phyloP scores from a whole-genome alignment of 495 filamentous ascomycete genomes.

The Hypoxylon subgilvum region DNA sequence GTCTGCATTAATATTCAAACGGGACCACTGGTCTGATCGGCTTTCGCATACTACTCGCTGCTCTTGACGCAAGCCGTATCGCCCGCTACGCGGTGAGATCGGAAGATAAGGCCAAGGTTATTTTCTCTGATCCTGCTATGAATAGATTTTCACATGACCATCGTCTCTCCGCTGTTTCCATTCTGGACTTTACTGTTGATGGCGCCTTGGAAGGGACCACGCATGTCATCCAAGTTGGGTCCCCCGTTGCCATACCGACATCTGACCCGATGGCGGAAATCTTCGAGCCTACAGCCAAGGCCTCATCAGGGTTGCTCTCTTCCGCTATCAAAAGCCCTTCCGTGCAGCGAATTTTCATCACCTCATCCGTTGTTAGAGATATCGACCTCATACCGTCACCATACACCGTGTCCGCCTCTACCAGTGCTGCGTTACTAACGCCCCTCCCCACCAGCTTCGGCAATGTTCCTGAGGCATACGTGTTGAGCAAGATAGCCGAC shows the following conservation, averaged over 20 bases:
- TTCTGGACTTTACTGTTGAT: conserved; percentile 52
- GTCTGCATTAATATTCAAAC: conserved; percentile 42
- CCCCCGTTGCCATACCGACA: conserved; percentile 41
- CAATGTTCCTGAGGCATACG: conserved; percentile 43
- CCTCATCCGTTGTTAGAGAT: conserved; percentile 38
- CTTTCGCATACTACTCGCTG: conserved; percentile 36
- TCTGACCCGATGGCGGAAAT: conserved; percentile 29
- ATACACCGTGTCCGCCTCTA: conserved; percentile 15
- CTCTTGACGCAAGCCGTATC: conserved; percentile 43
- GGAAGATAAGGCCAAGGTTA: conserved; percentile 36
- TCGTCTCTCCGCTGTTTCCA: conserved; percentile 43
- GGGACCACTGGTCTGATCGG: conserved; percentile 48
- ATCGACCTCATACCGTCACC: conserved; percentile 16
- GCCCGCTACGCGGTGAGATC: conserved; percentile 46
- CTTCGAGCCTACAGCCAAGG: conserved; percentile 41
- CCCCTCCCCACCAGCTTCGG: conserved; percentile 13
- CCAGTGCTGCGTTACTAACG: conserved; percentile 19
- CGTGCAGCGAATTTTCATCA: conserved; percentile 46
- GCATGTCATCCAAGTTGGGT: conserved; percentile 57
- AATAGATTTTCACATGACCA: conserved; percentile 29
- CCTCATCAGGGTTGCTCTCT: conserved; percentile 32
- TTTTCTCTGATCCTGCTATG: conserved; percentile 38
- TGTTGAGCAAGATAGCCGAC: conserved; percentile 40
- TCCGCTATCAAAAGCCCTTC: conserved; percentile 37
- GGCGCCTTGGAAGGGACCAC: conserved; percentile 52